Evolutionary conservation across 345 rosid species (phyloP).

Genomic region (Ailanthus altissimus): DNA sequence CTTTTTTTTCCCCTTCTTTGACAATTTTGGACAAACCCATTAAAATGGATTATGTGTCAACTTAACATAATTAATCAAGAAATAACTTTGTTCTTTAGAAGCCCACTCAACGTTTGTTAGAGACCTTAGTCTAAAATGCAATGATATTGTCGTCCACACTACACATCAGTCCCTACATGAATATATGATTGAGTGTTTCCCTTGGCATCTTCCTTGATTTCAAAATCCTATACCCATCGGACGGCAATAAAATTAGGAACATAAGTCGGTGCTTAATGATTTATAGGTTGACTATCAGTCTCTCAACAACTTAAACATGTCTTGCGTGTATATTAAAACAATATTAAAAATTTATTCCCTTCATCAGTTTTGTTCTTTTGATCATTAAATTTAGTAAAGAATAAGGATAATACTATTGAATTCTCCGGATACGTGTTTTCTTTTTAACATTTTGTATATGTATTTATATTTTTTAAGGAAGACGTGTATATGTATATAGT

Average conservation of each 20-base stretch:
- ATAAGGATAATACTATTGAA: too few relatives aligned
- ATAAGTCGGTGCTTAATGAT: neutral
- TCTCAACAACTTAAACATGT: neutral
- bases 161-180: neutral
- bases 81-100: neutral
- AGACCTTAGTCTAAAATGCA: neutral
- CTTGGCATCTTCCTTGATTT: neutral
- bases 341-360: neutral
- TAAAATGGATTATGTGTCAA: neutral
- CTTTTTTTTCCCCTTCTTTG: too few relatives aligned
- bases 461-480: too few relatives aligned
- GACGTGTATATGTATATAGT: too few relatives aligned
- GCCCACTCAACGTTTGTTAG: neutral
- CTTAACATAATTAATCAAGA: neutral
- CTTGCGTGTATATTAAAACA: neutral
- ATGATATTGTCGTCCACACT: constrained; percentile 11
- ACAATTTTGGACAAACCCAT: too few relatives aligned
- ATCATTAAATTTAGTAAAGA: too few relatives aligned
- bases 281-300: neutral
- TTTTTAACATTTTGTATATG: too few relatives aligned
- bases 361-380: too few relatives aligned
- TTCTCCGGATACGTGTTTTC: too few relatives aligned
- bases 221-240: neutral
- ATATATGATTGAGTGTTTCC: constrained; percentile 5
- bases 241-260: neutral